phyloP scores from a whole-genome alignment of 169 alveolate species.

The Ichthyophthirius multifiliis region DNA sequence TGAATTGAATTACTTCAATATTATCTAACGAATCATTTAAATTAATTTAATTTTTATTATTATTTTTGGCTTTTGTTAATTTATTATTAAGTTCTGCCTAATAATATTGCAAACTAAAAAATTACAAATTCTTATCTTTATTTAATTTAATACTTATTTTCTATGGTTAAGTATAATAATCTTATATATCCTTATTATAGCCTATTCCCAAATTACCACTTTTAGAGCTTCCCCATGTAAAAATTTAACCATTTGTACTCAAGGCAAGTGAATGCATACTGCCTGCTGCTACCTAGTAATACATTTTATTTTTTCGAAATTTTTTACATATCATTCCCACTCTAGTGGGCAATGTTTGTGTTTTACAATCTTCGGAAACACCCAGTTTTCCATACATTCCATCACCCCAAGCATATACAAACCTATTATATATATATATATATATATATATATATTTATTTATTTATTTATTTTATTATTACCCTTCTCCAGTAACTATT shows the following conservation, averaged over 20 bases:
- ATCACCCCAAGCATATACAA: constrained; percentile 48
- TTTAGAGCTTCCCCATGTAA: constrained; percentile 36
- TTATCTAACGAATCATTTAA: no score
- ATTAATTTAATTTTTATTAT: no score
- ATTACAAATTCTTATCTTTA: no score
- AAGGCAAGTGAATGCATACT: constrained; percentile 25
- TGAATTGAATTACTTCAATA: no score
- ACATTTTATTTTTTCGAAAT: constrained; percentile 2
- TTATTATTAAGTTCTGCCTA: no score
- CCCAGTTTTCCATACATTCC: constrained; percentile 31
- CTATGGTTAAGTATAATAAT: background rate
- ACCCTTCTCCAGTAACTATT: constrained; percentile 40
- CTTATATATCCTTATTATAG: background rate
- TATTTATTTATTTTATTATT: background rate
- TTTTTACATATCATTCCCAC: constrained; percentile 17
- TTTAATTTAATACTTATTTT: background rate
- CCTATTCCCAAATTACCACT: constrained; percentile 27
- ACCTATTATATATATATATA: background rate
- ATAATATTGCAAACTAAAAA: no score
- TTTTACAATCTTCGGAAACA: constrained; percentile 18
- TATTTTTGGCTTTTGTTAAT: no score
- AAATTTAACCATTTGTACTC: constrained; percentile 16
- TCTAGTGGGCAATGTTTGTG: constrained; percentile 19
- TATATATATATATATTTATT: background rate
- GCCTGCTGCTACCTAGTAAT: constrained; percentile 30